These are phyloP conservation scores for Solanum chacoense DNA, from an alignment of 305 asterid species.

Conservation along the genomic window DNA sequence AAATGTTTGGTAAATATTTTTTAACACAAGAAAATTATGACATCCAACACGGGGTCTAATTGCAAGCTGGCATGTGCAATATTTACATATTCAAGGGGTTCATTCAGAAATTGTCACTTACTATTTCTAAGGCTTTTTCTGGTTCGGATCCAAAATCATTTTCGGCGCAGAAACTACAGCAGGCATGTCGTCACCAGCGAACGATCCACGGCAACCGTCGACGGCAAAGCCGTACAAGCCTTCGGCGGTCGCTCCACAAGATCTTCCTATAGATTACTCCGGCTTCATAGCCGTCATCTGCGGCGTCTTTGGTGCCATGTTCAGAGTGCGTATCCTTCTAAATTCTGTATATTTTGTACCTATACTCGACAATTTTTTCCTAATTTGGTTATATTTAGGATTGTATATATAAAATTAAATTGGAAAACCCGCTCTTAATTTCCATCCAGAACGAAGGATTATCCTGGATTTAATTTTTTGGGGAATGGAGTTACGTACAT, in stretches of 20 bases:
- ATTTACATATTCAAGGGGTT: neutral
- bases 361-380: neutral
- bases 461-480: neutral
- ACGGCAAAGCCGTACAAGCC: slow-evolving; percentile 71
- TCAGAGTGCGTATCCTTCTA: slow-evolving; percentile 32
- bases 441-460: neutral
- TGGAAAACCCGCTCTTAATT: neutral
- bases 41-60: neutral
- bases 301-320: slow-evolving; percentile 94
- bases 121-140: neutral
- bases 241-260: slow-evolving; percentile 42
- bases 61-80: neutral
- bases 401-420: neutral
- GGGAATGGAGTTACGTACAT: neutral
- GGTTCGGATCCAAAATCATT: neutral
- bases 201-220: slow-evolving; percentile 84
- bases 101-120: neutral
- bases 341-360: neutral
- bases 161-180: neutral
- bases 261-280: slow-evolving; percentile 80
- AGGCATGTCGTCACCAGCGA: slow-evolving; percentile 66
- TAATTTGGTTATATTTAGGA: neutral
- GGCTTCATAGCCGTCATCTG: slow-evolving; percentile 84
- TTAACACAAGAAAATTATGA: neutral
- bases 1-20: neutral